Percentiles rank a stretch among this genome's conserved stretches.
Evolutionary conservation across 768 basidiomycete species (phyloP).

Genomic region (Fomitopsis serialis): DNA sequence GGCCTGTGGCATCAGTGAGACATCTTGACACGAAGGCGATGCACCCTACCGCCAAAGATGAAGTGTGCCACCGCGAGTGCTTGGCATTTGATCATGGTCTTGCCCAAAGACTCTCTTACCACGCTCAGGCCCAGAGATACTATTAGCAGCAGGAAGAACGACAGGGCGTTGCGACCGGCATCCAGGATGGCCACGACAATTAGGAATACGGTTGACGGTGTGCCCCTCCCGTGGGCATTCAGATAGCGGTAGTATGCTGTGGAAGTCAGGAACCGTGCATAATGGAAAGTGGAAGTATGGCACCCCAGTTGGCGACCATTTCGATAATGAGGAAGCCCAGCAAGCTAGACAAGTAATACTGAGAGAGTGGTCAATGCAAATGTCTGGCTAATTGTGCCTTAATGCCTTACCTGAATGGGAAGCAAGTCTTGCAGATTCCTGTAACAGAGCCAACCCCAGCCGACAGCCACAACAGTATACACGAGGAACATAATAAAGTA

Average conservation of each 20-base stretch:
- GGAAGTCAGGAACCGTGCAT: not conserved
- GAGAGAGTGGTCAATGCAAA: not conserved
- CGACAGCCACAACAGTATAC: conserved; percentile 62
- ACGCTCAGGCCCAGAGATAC: conserved; percentile 91
- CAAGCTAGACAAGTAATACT: conserved; percentile 91
- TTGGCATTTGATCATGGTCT: conserved; percentile 80
- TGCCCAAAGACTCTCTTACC: conserved; percentile 82
- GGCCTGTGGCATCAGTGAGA: not conserved
- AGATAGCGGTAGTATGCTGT: conserved; percentile 91
- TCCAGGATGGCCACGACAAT: conserved; percentile 97
- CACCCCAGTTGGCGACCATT: conserved; percentile 88
- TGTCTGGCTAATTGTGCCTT: not conserved
- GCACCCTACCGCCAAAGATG: conserved; percentile 82
- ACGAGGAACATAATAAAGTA: conserved; percentile 79
- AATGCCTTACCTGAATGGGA: conserved; percentile 67
- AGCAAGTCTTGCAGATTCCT: conserved; percentile 77
- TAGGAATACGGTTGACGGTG: conserved; percentile 82
- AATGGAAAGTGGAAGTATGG: not conserved
- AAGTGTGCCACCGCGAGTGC: conserved; percentile 82
- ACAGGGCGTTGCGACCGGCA: conserved; percentile 89
- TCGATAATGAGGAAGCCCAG: conserved; percentile 86
- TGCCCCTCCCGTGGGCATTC: conserved; percentile 75
- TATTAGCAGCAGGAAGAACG: conserved; percentile 91
- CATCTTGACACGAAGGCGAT: not conserved
- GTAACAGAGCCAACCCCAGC: conserved; percentile 85